Conservation (phyloP, 1,284 basidiomycete genomes). For the Irpex sp. region DNA sequence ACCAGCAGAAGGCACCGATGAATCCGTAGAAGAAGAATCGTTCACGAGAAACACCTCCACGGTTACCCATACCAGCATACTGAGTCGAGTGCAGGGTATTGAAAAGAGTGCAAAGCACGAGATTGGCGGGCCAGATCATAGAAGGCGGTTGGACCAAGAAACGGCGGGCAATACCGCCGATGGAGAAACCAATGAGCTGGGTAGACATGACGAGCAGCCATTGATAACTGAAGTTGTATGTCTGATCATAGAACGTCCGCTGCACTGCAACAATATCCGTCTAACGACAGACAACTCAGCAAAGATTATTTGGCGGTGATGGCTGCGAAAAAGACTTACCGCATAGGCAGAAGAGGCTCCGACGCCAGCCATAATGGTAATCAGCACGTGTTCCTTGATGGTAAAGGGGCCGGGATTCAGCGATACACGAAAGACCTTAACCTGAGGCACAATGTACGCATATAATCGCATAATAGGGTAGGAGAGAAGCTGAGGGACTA, state of each 20-base stretch:
- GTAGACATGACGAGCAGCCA: constrained; percentile 63
- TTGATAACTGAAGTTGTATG: constrained; percentile 39
- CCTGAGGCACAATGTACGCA: constrained; percentile 51
- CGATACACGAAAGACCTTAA: constrained; percentile 33
- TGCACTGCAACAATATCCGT: constrained; percentile 67
- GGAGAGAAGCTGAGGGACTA: constrained; percentile 60
- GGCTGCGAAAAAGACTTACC: constrained; percentile 17
- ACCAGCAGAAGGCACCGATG: constrained; percentile 40
- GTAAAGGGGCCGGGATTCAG: constrained; percentile 73
- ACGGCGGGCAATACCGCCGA: constrained; percentile 57
- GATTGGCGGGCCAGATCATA: constrained; percentile 79
- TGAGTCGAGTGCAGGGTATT: constrained; percentile 56
- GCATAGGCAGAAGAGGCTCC: constrained; percentile 60
- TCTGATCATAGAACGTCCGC: constrained; percentile 50
- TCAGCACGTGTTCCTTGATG: constrained; percentile 68
- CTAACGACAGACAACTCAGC: constrained; percentile 13
- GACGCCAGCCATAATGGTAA: constrained; percentile 79
- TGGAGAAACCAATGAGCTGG: constrained; percentile 68
- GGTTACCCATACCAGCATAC: constrained; percentile 44
- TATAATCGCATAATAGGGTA: constrained; percentile 63
- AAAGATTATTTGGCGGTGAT: no score
- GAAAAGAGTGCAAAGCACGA: constrained; percentile 57
- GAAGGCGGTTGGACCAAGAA: constrained; percentile 75
- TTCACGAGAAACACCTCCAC: constrained; percentile 44
- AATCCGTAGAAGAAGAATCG: constrained; percentile 49